Conservation (phyloP, 768 basidiomycete genomes). For the Collybia sordida region DNA sequence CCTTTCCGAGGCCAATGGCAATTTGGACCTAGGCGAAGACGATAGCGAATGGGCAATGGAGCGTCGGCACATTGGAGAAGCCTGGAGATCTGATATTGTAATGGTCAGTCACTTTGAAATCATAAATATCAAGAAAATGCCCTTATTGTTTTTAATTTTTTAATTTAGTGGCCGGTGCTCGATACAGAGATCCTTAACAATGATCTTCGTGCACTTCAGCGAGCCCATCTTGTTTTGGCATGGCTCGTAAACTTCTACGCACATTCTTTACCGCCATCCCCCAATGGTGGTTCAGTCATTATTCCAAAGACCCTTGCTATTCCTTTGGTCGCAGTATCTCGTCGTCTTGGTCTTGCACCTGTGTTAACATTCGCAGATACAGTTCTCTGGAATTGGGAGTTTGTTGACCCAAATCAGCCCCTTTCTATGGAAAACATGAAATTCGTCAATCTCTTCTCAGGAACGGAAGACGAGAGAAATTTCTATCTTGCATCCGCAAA, state of each 20-base stretch:
- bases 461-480: constrained; percentile 76
- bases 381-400: constrained; percentile 90
- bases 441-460: constrained; percentile 76
- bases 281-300: constrained; percentile 36
- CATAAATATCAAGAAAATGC: constrained; percentile 4
- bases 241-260: constrained; percentile 91
- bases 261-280: constrained; percentile 64
- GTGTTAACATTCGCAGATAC: constrained; percentile 95
- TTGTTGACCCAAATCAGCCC: constrained; percentile 54
- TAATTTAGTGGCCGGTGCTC: constrained; percentile 68
- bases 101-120: constrained; percentile 46
- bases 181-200: constrained; percentile 49
- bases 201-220: constrained; percentile 65
- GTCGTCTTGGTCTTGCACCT: constrained; percentile 81
- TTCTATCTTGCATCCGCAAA: constrained; percentile 87
- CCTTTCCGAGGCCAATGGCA: constrained; percentile 49
- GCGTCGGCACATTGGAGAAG: constrained; percentile 55
- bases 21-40: constrained; percentile 60
- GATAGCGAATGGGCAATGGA: constrained; percentile 42
- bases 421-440: constrained; percentile 73
- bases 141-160: constrained; percentile 7
- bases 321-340: constrained; percentile 77
- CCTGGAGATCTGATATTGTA: constrained; percentile 66
- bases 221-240: constrained; percentile 87
- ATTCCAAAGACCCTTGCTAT: constrained; percentile 78